Percentiles rank a stretch among this genome's conserved stretches.
Evolutionary conservation across 176 grass and related monocot genomes (phyloP).

Genomic region (Elymus sibiricus): DNA sequence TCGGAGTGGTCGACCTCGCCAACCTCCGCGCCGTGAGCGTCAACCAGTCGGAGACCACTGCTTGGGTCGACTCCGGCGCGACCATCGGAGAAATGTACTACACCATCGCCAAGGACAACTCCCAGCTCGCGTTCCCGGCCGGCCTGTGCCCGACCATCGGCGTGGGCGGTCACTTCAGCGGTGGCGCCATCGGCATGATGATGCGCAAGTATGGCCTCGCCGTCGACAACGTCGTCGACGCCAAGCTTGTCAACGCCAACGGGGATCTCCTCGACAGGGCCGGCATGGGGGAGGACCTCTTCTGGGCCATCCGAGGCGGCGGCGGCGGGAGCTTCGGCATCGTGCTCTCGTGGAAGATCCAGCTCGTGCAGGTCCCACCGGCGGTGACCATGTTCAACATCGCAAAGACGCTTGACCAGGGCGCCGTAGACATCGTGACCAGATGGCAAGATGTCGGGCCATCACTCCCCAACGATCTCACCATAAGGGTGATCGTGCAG

Average conservation of each 20-base stretch:
- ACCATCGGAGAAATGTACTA: constrained; percentile 64
- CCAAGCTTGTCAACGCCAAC: constrained; percentile 37
- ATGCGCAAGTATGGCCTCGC: constrained; percentile 49
- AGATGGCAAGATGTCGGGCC: constrained; percentile 50
- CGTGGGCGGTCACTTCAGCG: constrained; percentile 58
- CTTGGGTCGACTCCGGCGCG: constrained; percentile 63
- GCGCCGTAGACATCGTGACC: constrained; percentile 17
- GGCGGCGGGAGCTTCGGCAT: constrained; percentile 50
- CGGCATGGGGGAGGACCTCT: constrained; percentile 51
- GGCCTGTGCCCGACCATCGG: constrained; percentile 61
- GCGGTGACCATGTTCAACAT: constrained; percentile 39
- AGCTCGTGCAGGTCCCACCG: constrained; percentile 25
- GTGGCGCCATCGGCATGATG: constrained; percentile 56
- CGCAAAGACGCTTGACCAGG: constrained; percentile 3
- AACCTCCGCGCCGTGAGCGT: constrained; percentile 24
- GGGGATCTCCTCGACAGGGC: constrained; percentile 43
- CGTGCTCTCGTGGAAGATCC: constrained; percentile 47
- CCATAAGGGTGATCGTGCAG: constrained; percentile 26
- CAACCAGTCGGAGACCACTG: neutral
- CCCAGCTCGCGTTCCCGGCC: constrained; percentile 32
- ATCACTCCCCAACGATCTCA: constrained; percentile 14
- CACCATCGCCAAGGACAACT: constrained; percentile 8
- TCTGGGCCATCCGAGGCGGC: constrained; percentile 56
- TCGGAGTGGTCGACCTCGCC: constrained; percentile 51
- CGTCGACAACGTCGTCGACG: constrained; percentile 60